Evolutionary conservation across 495 filamentous ascomycete genomes (phyloP), one percentile per base, ranked within the genome.

Genomic region (Podospora appendiculata): DNA sequence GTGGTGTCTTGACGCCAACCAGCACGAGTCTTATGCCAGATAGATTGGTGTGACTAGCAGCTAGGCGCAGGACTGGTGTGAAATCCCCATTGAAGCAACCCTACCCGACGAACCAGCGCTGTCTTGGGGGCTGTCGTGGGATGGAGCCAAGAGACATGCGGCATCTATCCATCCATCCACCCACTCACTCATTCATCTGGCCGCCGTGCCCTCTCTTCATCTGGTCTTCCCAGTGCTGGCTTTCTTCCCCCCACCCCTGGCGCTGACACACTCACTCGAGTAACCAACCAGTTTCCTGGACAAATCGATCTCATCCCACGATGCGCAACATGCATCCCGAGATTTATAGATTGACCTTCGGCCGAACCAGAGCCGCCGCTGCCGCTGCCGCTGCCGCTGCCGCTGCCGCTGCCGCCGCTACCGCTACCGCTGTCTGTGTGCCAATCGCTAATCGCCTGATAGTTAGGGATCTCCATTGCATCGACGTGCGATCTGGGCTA

Each of bases 21-120:
- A 32, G 17, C 38, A 34, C 41, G 40, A 45, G 44, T 59, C 39
- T 51, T 45, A 57, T 54, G 45, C 54, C 49, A 53, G 58, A 54
- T 54, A 61, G 17, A 53, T 53, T 46, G 56, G 45, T 52, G 49
- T 53, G 41, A 47, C 55, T 13, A 38, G 41, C 13, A 11, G 10
- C n/a, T n/a, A 45, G 41, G 25, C 25, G n/a, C 41, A 18, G 18
- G 33, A 10, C 33, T 17, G 11, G 32, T 48, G 32, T 13, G 44
- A 32, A 40, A 6, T 16, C 17, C 13, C 33, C 32, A 36, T 14
- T 45, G 49, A 13, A 42, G 49, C 41, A 19, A 51, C 1, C 19
- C 8, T 42, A 25, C 38, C 48, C 48, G 38, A 32, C 48, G 18
- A 33, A 41, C 14, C 34, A 34, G 47, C 7, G 12, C 19, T 48